phyloP scores from a whole-genome alignment of 495 filamentous ascomycete species.

The Patellaria atrata region DNA sequence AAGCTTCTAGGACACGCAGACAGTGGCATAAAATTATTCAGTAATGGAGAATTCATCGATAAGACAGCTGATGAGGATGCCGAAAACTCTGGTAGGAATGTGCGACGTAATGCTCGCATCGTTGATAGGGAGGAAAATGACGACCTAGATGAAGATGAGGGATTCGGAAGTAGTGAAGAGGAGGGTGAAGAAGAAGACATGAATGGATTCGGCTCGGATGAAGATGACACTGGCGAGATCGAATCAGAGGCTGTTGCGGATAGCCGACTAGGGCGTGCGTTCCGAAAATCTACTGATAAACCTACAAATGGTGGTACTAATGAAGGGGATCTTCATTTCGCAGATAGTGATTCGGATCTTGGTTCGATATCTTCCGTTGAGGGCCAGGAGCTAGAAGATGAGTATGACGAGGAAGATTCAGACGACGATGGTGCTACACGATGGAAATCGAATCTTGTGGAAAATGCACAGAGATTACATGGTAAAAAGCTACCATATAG shows the following conservation, averaged over 20 bases:
- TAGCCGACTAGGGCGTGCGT: conserved; percentile 28
- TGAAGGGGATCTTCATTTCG: conserved; percentile 54
- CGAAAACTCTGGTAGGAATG: conserved; percentile 49
- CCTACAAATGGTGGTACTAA: conserved; percentile 34
- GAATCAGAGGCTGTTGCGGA: conserved; percentile 29
- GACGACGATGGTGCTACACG: conserved; percentile 51
- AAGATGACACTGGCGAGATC: conserved; percentile 33
- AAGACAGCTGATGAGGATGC: conserved; percentile 42
- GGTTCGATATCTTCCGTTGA: conserved; percentile 71
- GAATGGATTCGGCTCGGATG: conserved; percentile 46
- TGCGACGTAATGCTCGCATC: conserved; percentile 49
- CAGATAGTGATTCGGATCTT: conserved; percentile 89
- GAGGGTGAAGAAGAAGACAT: conserved; percentile 38
- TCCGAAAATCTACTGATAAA: conserved; percentile 36
- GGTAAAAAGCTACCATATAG: conserved; percentile 53
- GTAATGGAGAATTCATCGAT: conserved; percentile 54
- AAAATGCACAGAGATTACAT: conserved; percentile 59
- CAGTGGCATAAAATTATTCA: conserved; percentile 70
- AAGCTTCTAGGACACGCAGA: conserved; percentile 68
- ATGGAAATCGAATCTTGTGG: conserved; percentile 80
- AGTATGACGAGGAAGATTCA: conserved; percentile 38
- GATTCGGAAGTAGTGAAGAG: conserved; percentile 27
- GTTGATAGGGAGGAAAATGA: conserved; percentile 42
- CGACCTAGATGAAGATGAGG: conserved; percentile 28
- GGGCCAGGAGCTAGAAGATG: conserved; percentile 45